Conservation (phyloP, 2,329 filamentous ascomycete genomes). For the Ophiobolus disseminans region DNA sequence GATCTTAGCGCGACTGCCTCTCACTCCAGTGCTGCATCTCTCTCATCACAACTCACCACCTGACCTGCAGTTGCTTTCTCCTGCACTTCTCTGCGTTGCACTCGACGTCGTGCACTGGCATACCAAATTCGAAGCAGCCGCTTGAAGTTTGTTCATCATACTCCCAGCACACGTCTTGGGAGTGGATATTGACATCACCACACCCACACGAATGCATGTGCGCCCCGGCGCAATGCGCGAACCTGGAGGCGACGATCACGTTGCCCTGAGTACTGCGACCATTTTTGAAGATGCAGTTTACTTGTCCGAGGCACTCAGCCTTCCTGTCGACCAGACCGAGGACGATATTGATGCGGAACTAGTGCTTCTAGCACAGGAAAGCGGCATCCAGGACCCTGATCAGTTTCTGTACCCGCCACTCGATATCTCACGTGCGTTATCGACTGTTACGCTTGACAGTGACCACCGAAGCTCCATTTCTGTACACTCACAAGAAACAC, state of each 20-base stretch:
- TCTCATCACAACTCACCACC: slow-evolving; percentile 4
- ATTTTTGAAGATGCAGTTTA: slow-evolving; percentile 47
- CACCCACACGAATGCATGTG: slow-evolving; percentile 35
- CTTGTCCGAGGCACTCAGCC: slow-evolving; percentile 37
- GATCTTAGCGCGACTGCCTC: background rate
- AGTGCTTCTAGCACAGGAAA: slow-evolving; percentile 33
- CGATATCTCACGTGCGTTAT: slow-evolving; percentile 36
- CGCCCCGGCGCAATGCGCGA: slow-evolving; percentile 43
- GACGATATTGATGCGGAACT: slow-evolving; percentile 42
- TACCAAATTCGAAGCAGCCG: background rate
- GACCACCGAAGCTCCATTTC: slow-evolving; percentile 43
- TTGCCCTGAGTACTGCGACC: slow-evolving; percentile 35
- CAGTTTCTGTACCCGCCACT: slow-evolving; percentile 33
- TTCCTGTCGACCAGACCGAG: slow-evolving; percentile 35
- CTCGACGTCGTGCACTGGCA: background rate
- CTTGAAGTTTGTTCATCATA: slow-evolving; percentile 9
- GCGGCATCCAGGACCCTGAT: slow-evolving; percentile 45
- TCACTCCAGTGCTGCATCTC: background rate
- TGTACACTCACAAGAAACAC: slow-evolving; percentile 44
- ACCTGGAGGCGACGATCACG: slow-evolving; percentile 28
- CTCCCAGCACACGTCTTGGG: slow-evolving; percentile 27
- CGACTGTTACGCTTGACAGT: slow-evolving; percentile 40
- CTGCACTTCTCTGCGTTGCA: background rate
- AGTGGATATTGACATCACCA: slow-evolving; percentile 31
- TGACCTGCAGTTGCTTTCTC: background rate